Evolutionary conservation across 306 rosid species (phyloP), one percentile per base, ranked within the genome.

Genomic region (barrel medic (Medicago truncatula)): DNA sequence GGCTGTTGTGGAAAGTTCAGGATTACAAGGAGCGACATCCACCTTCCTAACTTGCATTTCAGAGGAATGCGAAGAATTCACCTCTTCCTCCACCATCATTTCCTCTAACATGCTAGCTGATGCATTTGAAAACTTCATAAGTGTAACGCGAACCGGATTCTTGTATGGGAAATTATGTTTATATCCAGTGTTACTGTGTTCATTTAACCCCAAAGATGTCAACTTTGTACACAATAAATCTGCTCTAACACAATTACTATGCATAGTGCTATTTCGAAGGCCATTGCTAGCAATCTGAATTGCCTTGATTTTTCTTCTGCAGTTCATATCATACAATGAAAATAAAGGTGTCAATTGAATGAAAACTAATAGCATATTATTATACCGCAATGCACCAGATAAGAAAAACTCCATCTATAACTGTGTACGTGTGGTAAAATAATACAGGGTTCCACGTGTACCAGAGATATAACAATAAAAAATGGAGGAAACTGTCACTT

Each of bases 291-390:
- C 70, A 73, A 52, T 63, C 80, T 73, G 86, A 46, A 79, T 12
- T 46, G 84, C 36, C 78, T 76, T 74, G 14, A 69, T 52, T 68
- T 78, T 87, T 59, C 76, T 73, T 81, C 94, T 93, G 90, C 79
- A 73, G 83, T 78, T 67, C 53, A 71, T 75, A 78, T 71, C 82
- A 76, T 68, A 39, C 62, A 67, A 74, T 18, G 38, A 80, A 73
- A 80, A 60, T 15, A 73, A 77, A 68, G 67, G 71, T 5, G 14
- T 9, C 78, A 77, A 73, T 77, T 66, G 3, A 73, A 61, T 74
- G 57, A 80, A 53, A 76, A 65, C 18, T 15, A 69, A 60, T 6
- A 72, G 40, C 53, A 65, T 17, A 41, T 58, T 67, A 71, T 58
- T 50, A 68, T n/a, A 50, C 7, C 17, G 20, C 25, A n/a, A 71